A percentile compares a stretch with the other conserved stretches of the same genome.
Conservation (phyloP, 805 yeast genomes). For the Groenewaldozyma salmanticensis region DNA sequence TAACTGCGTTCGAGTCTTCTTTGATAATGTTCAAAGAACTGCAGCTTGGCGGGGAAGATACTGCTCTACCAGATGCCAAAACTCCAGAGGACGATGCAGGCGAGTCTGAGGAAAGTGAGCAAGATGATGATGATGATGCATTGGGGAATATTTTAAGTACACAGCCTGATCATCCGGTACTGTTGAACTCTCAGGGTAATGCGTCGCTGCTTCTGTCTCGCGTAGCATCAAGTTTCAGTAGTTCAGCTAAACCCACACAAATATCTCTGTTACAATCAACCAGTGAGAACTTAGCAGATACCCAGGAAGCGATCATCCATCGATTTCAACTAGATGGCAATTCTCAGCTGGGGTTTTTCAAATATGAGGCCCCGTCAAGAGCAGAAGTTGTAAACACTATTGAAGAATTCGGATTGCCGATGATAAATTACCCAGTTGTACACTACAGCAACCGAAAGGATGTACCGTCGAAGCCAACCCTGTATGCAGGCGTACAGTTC, state of each 20-base stretch:
- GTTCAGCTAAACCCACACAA: too few species aligned
- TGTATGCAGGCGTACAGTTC: constrained; percentile 60
- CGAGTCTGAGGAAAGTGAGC: neutral
- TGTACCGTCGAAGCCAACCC: constrained; percentile 42
- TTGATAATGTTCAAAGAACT: constrained; percentile 10
- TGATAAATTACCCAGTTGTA: constrained; percentile 52
- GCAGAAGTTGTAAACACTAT: constrained; percentile 38
- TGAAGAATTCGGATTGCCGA: constrained; percentile 38
- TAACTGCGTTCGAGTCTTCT: constrained; percentile 14
- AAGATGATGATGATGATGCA: too few species aligned
- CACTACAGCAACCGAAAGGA: constrained; percentile 47
- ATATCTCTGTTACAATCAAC: too few species aligned
- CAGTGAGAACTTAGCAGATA: too few species aligned
- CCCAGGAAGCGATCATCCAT: too few species aligned
- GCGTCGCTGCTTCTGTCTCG: too few species aligned
- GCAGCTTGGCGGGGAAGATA: neutral
- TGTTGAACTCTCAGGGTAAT: too few species aligned
- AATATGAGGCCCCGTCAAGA: too few species aligned
- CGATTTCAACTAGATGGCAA: too few species aligned
- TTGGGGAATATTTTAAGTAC: neutral
- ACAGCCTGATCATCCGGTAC: constrained; percentile 1
- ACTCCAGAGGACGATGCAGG: neutral
- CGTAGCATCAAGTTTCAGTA: too few species aligned
- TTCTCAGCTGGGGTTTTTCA: too few species aligned
- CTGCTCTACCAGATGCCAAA: neutral